phyloP scores from a whole-genome alignment of 768 basidiomycete species.

The Hypsizygus marmoreus region DNA sequence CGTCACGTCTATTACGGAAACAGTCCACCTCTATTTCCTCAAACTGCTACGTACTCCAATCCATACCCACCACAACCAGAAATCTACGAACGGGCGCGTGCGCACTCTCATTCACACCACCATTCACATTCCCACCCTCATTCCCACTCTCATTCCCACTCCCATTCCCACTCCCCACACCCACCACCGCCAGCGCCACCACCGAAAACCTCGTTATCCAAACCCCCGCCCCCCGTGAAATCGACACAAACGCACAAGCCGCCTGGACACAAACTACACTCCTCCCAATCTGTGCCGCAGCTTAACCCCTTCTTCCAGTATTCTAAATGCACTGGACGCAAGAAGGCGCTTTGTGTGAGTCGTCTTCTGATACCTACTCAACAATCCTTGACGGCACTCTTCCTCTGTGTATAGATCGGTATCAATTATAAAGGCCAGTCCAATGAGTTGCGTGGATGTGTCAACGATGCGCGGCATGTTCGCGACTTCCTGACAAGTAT shows the following conservation, averaged over 20 bases:
- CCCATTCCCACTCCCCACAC: conserved; percentile 24
- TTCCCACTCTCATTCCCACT: conserved; percentile 11
- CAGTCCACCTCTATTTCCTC: conserved; percentile 11
- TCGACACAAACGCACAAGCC: too few relatives aligned
- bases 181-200: conserved; percentile 1
- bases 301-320: conserved; percentile 54
- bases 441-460: conserved; percentile 70
- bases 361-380: conserved; percentile 9
- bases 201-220: too few relatives aligned
- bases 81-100: conserved; percentile 4
- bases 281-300: conserved; percentile 7
- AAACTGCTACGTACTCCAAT: conserved; percentile 11
- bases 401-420: conserved; percentile 54
- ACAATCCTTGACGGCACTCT: conserved; percentile 4
- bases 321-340: conserved; percentile 75
- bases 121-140: conserved; percentile 12
- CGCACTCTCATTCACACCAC: conserved; percentile 17
- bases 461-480: conserved; percentile 79
- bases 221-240: background rate
- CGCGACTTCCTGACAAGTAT: conserved; percentile 65
- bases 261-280: conserved; percentile 7
- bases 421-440: conserved; percentile 74
- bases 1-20: conserved; percentile 17
- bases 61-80: conserved; percentile 8
- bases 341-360: conserved; percentile 82